Conservation (phyloP, 345 rosid genomes). For the Murraya paniculata region DNA sequence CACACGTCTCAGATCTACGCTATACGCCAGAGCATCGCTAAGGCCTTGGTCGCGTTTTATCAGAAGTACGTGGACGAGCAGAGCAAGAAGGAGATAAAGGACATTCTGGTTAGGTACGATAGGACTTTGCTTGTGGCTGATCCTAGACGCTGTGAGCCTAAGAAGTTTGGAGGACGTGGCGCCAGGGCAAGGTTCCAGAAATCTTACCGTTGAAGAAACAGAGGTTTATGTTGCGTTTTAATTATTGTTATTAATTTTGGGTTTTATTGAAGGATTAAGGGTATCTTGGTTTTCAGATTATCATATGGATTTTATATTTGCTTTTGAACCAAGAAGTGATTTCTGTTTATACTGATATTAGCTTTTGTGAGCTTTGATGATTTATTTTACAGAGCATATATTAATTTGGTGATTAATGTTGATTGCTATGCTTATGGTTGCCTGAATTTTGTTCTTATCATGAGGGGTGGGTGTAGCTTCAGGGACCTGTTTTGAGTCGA, state of each 20-base stretch:
- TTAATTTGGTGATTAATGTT: not conserved
- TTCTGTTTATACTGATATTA: not conserved
- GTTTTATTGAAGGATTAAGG: conserved; percentile 2
- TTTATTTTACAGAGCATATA: not conserved
- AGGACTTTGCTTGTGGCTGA: conserved; percentile 87
- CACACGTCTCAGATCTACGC: conserved; percentile 92
- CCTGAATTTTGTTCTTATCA: not conserved
- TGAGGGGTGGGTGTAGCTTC: not conserved
- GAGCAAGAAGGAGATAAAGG: conserved; percentile 86
- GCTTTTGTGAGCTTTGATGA: not conserved
- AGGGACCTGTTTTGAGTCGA: not conserved
- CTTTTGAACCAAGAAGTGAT: not conserved
- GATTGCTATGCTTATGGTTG: not conserved
- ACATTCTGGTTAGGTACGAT: conserved; percentile 69
- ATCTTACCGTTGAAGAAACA: conserved; percentile 63
- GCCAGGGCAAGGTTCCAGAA: conserved; percentile 93
- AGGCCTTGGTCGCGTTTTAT: conserved; percentile 76
- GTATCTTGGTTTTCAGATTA: not conserved
- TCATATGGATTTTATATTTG: not conserved
- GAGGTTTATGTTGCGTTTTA: not conserved
- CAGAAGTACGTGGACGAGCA: conserved; percentile 91
- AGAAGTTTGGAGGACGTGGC: conserved; percentile 93
- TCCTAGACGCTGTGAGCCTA: conserved; percentile 88
- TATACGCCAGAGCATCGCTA: conserved; percentile 87
- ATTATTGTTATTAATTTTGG: not conserved